A percentile compares a stretch with the other conserved stretches of the same genome.
Conservation (phyloP, 164 flowering plant species). For the Saururus chinensis region DNA sequence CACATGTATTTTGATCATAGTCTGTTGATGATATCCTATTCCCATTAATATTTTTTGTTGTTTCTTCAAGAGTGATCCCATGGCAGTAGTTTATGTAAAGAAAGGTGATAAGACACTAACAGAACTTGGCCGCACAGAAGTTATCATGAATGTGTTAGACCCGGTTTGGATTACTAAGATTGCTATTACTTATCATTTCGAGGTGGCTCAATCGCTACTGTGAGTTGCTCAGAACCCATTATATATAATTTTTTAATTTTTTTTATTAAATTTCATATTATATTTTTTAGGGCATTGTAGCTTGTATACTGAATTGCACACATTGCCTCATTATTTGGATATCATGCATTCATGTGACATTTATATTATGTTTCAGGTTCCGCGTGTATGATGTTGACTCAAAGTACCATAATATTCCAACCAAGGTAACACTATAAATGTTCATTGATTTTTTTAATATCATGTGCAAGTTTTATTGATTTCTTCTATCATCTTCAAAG, state of each 20-base stretch:
- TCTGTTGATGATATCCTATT: neutral
- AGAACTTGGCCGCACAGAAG: slow-evolving; percentile 89
- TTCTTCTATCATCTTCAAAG: neutral
- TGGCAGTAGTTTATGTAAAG: slow-evolving; percentile 57
- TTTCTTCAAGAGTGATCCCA: slow-evolving; percentile 69
- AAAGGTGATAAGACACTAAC: slow-evolving; percentile 58
- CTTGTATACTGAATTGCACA: neutral
- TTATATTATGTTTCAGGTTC: slow-evolving; percentile 39
- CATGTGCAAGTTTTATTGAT: neutral
- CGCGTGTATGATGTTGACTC: slow-evolving; percentile 79
- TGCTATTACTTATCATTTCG: slow-evolving; percentile 57
- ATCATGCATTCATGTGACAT: neutral
- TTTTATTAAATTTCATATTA: neutral
- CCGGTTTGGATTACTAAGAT: slow-evolving; percentile 69
- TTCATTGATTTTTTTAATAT: neutral
- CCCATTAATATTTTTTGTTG: neutral
- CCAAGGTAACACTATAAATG: slow-evolving; percentile 41
- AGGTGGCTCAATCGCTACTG: slow-evolving; percentile 67
- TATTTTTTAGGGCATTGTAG: neutral
- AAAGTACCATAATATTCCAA: slow-evolving; percentile 57
- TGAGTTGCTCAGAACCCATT: slow-evolving; percentile 28
- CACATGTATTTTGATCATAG: neutral
- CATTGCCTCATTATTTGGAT: slow-evolving; percentile 7
- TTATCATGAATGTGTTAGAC: slow-evolving; percentile 52
- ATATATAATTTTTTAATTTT: too few species aligned